Conservation (phyloP, 23 red algal genomes). For the Pyropia haitanensis region DNA sequence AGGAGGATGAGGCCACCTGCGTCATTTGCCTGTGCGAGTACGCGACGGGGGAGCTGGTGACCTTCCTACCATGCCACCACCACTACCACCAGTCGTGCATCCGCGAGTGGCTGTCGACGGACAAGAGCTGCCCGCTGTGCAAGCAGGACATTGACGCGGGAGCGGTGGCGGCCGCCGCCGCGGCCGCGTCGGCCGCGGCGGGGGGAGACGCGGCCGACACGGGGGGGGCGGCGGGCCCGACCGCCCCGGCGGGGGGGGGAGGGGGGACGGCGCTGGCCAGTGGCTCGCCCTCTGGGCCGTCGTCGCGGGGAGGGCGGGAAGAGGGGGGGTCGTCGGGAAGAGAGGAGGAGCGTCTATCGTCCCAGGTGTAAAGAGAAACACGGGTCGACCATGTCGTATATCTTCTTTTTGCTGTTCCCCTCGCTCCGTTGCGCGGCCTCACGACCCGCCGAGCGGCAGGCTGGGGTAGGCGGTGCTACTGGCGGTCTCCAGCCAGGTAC, state of each 20-base stretch:
- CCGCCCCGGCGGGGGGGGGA: not conserved
- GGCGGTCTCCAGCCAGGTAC: no score
- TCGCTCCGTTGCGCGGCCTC: no score
- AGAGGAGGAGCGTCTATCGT: not conserved
- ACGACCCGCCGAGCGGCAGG: no score
- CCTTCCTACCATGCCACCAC: conserved; percentile 72
- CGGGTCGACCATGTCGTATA: no score
- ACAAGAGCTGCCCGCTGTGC: conserved; percentile 95
- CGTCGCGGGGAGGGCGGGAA: not conserved
- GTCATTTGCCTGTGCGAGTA: conserved; percentile 92
- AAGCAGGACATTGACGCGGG: conserved; percentile 86
- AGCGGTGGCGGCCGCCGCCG: conserved; percentile 10
- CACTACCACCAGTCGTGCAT: conserved; percentile 90
- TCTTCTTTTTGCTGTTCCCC: no score
- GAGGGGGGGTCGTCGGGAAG: not conserved
- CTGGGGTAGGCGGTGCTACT: no score
- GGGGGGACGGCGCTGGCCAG: not conserved
- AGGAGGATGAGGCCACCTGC: conserved; percentile 70
- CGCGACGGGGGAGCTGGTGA: conserved; percentile 42
- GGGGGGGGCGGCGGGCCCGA: not conserved
- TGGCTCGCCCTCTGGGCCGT: not conserved
- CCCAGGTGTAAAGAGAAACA: no score
- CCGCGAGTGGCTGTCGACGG: conserved; percentile 77
- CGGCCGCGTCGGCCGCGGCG: not conserved
- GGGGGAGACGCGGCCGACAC: not conserved